These are phyloP conservation scores for Mycosarcoma maydis DNA, from an alignment of 1,284 basidiomycete genomes.

Conservation along the genomic window DNA sequence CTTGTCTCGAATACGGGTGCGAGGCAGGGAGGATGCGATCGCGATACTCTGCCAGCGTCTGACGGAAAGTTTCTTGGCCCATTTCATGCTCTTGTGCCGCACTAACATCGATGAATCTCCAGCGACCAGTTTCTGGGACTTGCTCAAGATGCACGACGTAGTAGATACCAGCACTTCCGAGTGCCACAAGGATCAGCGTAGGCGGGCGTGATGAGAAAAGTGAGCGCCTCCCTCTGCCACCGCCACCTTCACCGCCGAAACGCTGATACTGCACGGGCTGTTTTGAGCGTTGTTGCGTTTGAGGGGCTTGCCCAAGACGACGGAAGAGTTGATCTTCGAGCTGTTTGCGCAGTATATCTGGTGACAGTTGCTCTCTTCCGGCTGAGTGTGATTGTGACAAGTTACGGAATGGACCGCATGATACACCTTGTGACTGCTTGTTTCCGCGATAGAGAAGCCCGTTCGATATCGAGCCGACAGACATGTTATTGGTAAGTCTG, in stretches of 20 bases:
- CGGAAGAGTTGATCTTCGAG: conserved; percentile 42
- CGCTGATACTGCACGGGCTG: conserved; percentile 28
- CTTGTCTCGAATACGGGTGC: conserved; percentile 75
- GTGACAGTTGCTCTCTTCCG: conserved; percentile 26
- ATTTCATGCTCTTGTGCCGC: conserved; percentile 53
- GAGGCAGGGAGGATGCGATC: conserved; percentile 75
- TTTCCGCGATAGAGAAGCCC: too few relatives aligned
- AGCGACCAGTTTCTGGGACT: conserved; percentile 62
- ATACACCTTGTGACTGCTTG: neutral
- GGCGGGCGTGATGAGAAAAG: conserved; percentile 33
- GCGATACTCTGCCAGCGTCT: conserved; percentile 73
- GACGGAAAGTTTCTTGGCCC: conserved; percentile 71
- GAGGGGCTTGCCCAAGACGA: conserved; percentile 21
- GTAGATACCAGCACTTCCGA: conserved; percentile 54
- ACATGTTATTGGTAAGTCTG: neutral
- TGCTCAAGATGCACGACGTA: conserved; percentile 62
- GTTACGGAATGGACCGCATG: conserved; percentile 1
- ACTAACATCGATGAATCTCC: conserved; percentile 63
- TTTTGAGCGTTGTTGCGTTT: conserved; percentile 5
- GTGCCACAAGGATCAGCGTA: conserved; percentile 36
- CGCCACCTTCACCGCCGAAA: conserved; percentile 19
- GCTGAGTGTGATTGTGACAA: conserved; percentile 4
- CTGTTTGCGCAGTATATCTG: conserved; percentile 19
- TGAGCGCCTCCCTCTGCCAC: conserved; percentile 4
- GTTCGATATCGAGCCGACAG: conserved; percentile 5